phyloP scores from a whole-genome alignment of 345 rosid genomes.

The Camelina sativa region DNA sequence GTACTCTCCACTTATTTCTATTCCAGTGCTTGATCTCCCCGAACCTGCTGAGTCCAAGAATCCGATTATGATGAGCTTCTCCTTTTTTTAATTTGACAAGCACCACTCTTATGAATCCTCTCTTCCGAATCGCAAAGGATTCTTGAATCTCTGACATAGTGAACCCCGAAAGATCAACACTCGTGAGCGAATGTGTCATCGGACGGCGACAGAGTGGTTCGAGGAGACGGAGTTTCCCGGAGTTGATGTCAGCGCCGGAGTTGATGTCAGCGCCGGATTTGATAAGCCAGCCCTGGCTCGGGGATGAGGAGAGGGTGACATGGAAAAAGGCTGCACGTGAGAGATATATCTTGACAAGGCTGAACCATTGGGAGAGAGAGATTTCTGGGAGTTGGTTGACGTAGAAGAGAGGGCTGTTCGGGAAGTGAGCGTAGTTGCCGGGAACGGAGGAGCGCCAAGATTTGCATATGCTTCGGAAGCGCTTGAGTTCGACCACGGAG shows the following conservation, averaged over 20 bases:
- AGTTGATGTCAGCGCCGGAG: background rate
- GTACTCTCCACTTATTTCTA: background rate
- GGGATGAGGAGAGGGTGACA: background rate
- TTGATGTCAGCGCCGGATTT: background rate
- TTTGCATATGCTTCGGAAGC: conserved; percentile 10
- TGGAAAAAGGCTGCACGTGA: background rate
- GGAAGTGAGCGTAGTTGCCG: background rate
- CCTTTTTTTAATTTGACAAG: background rate
- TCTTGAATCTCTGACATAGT: conserved; percentile 2
- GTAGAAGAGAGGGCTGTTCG: background rate
- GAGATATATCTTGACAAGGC: background rate
- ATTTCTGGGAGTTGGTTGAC: background rate
- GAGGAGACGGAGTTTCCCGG: background rate
- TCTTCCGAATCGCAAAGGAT: background rate
- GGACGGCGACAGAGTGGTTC: background rate
- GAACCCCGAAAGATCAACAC: background rate
- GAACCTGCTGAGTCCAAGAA: background rate
- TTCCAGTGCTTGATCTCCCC: background rate
- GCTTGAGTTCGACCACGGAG: conserved; percentile 2
- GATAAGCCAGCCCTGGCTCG: background rate
- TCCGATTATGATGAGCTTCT: background rate
- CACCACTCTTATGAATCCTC: background rate
- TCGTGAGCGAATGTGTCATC: background rate
- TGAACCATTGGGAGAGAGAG: background rate
- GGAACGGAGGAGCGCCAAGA: conserved; percentile 18